Evolutionary conservation across 2,329 filamentous ascomycete genomes (phyloP).

Genomic region (Akanthomyces uredinophilus): DNA sequence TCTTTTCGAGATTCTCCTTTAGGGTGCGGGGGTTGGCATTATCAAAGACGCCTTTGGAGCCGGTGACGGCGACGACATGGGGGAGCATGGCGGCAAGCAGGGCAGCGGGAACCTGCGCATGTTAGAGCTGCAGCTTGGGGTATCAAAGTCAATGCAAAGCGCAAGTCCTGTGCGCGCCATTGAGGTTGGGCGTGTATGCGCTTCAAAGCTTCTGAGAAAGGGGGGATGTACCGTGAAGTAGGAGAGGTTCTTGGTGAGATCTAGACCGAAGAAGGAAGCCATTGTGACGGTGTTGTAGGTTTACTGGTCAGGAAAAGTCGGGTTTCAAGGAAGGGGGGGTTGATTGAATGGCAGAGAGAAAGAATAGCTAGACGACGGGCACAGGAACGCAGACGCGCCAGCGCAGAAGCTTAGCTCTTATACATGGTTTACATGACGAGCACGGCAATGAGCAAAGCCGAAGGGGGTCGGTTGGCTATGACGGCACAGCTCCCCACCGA

Average conservation of each 20-base stretch:
- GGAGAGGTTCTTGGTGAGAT: slow-evolving; percentile 29
- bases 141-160: not conserved
- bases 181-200: not conserved
- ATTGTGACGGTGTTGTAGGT: slow-evolving; percentile 13
- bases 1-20: slow-evolving; percentile 26
- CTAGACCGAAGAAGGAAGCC: slow-evolving; percentile 29
- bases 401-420: not conserved
- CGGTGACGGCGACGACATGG: slow-evolving; percentile 28
- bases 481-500: not conserved
- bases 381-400: not conserved
- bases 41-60: slow-evolving; percentile 33
- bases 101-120: slow-evolving; percentile 35
- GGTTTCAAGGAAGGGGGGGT: not conserved
- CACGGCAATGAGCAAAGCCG: not conserved
- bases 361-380: not conserved
- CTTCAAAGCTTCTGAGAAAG: not conserved
- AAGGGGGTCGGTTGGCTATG: not conserved
- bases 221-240: slow-evolving; percentile 14
- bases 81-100: slow-evolving; percentile 32
- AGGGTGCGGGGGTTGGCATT: slow-evolving; percentile 34
- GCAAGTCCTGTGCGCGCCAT: not conserved
- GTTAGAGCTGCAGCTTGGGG: not conserved
- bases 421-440: not conserved
- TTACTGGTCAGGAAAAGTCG: not conserved
- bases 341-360: too few species aligned